phyloP scores from a whole-genome alignment of 192 early-diverging fungal genomes.

The Backusella sp. region DNA sequence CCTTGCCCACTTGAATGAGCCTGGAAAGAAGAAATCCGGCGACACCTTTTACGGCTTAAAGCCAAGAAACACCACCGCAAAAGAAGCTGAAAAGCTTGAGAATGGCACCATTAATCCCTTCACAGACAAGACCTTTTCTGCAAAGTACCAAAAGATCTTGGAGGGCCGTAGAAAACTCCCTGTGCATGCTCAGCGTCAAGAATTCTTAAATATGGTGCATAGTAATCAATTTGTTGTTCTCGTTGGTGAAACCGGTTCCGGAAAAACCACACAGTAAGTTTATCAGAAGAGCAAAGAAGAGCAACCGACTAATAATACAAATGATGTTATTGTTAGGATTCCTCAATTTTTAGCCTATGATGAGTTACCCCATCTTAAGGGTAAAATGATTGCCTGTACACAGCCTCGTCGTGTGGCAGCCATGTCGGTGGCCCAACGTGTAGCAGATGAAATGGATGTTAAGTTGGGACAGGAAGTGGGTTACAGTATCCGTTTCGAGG shows the following conservation, averaged over 20 bases:
- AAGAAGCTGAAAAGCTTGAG: conserved; percentile 79
- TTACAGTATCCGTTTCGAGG: conserved; percentile 98
- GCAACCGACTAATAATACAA: background rate
- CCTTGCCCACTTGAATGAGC: conserved; percentile 46
- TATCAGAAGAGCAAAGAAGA: background rate
- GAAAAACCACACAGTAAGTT: conserved; percentile 96
- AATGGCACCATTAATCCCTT: conserved; percentile 74
- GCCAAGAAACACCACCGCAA: conserved; percentile 81
- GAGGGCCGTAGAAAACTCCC: conserved; percentile 85
- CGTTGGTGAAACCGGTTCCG: conserved; percentile 97
- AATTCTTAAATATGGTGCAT: conserved; percentile 92
- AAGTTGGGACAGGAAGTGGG: conserved; percentile 94
- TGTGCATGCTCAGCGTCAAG: conserved; percentile 89
- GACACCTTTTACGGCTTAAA: conserved; percentile 51
- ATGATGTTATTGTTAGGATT: conserved; percentile 53
- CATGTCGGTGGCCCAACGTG: conserved; percentile 99
- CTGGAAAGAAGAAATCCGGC: background rate
- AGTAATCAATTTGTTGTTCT: conserved; percentile 92
- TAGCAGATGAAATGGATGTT: conserved; percentile 96
- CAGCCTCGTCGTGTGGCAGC: conserved; percentile 99
- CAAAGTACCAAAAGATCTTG: conserved; percentile 87
- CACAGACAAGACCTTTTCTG: conserved; percentile 74
- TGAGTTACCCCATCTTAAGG: conserved; percentile 84
- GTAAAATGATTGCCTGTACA: conserved; percentile 95
- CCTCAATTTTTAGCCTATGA: conserved; percentile 95